Evolutionary conservation across 169 alveolate species (phyloP).

Genomic region (Plasmodium inui): DNA sequence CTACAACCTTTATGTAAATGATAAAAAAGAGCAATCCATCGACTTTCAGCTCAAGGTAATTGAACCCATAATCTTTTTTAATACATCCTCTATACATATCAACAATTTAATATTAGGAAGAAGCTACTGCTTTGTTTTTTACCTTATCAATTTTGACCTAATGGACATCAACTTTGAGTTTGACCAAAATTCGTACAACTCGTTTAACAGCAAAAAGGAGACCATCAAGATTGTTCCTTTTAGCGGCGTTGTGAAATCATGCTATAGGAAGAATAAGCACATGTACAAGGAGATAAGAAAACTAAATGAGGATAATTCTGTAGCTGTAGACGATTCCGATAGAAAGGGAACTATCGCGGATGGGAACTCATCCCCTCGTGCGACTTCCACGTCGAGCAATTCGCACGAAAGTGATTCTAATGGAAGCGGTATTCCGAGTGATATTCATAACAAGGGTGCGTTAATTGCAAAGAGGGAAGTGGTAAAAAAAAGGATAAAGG

Average conservation of each 20-base stretch:
- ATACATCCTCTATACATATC: constrained; percentile 62
- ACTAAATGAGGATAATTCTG: not conserved
- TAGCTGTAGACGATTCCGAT: not conserved
- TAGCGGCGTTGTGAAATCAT: constrained; percentile 54
- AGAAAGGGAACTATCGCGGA: not conserved
- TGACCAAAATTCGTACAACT: constrained; percentile 58
- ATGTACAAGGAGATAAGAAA: constrained; percentile 17
- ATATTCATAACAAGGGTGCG: not conserved
- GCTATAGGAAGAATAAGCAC: constrained; percentile 51
- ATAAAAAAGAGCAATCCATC: constrained; percentile 13
- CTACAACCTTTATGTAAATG: constrained; percentile 30
- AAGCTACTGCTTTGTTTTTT: constrained; percentile 66
- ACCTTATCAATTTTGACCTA: constrained; percentile 62
- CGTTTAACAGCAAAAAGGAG: constrained; percentile 60
- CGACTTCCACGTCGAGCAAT: not conserved
- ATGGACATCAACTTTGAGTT: constrained; percentile 63
- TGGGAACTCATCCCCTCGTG: not conserved
- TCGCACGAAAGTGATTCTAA: not conserved
- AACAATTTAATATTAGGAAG: constrained; percentile 66
- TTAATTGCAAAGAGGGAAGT: not conserved
- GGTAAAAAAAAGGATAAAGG: constrained; percentile 16
- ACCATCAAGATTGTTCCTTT: constrained; percentile 54
- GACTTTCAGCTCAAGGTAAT: constrained; percentile 25
- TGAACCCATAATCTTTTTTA: constrained; percentile 56
- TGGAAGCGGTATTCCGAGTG: not conserved